Conservation (phyloP, 257 asterid genomes). For the Cordia subcordata region DNA sequence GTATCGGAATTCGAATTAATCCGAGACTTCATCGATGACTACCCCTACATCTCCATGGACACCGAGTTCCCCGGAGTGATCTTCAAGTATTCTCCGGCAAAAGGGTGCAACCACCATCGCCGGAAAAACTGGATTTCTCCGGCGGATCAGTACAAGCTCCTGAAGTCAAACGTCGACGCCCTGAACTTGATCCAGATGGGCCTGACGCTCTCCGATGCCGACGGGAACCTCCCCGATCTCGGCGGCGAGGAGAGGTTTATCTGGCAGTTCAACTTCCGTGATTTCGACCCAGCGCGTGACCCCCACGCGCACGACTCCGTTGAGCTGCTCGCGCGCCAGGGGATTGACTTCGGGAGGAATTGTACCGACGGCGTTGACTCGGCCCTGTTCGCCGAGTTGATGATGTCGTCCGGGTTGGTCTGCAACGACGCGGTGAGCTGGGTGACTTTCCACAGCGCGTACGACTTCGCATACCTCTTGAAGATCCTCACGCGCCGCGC, state of each 20-base stretch:
- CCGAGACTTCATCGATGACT: constrained; percentile 36
- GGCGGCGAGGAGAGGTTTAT: constrained; percentile 35
- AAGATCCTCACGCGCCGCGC: constrained; percentile 57
- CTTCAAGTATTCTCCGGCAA: constrained; percentile 30
- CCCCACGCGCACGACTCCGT: constrained; percentile 61
- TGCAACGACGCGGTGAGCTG: constrained; percentile 54
- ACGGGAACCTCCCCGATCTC: constrained; percentile 64
- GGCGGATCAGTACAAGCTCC: constrained; percentile 42
- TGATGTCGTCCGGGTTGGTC: constrained; percentile 60
- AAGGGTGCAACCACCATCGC: neutral
- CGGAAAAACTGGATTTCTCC: constrained; percentile 24
- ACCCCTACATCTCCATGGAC: constrained; percentile 62
- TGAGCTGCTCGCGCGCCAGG: constrained; percentile 42
- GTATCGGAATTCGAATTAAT: constrained; percentile 45
- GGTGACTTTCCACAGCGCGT: constrained; percentile 80
- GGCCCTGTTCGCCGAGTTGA: constrained; percentile 43
- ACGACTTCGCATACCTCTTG: constrained; percentile 62
- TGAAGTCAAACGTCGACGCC: constrained; percentile 71
- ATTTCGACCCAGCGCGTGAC: constrained; percentile 61
- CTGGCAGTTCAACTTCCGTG: constrained; percentile 86
- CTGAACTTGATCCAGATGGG: constrained; percentile 69
- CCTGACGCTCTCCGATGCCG: constrained; percentile 57
- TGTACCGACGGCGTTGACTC: constrained; percentile 45
- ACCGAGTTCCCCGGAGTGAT: constrained; percentile 81
- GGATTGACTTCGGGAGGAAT: constrained; percentile 52